Conservation (phyloP, 2,329 filamentous ascomycete species). For the Scedosporium aurantiacum region DNA sequence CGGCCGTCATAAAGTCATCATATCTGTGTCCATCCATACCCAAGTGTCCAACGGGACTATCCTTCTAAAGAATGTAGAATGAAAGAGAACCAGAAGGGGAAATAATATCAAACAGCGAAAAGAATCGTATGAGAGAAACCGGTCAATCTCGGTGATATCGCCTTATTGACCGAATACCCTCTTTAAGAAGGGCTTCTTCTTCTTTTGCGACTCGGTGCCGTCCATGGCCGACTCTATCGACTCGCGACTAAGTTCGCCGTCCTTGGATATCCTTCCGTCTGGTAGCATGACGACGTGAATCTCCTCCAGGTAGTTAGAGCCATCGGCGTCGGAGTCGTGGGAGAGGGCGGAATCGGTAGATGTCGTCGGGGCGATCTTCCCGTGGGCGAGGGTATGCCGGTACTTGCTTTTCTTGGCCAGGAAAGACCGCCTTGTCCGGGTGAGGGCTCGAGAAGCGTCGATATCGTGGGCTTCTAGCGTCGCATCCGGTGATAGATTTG, state of each 20-base stretch:
- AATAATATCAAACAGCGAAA: neutral
- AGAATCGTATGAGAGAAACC: neutral
- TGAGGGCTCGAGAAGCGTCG: constrained; percentile 28
- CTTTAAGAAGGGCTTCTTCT: constrained; percentile 1
- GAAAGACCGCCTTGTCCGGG: constrained; percentile 34
- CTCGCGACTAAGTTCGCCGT: constrained; percentile 2
- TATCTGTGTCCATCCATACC: neutral
- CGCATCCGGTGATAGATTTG: constrained; percentile 44
- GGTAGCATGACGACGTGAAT: constrained; percentile 1
- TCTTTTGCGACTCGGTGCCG: neutral
- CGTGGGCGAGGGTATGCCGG: constrained; percentile 29
- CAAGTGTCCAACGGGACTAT: neutral
- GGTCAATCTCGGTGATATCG: too few species aligned
- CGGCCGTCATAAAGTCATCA: neutral
- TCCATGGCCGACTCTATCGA: neutral
- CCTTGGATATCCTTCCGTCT: constrained; percentile 4
- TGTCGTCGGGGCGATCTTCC: constrained; percentile 27
- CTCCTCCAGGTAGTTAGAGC: constrained; percentile 6
- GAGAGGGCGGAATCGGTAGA: constrained; percentile 10
- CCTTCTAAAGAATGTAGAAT: neutral
- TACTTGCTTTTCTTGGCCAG: constrained; percentile 22
- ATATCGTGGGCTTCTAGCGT: constrained; percentile 45
- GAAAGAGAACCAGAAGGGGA: neutral
- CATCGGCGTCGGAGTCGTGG: constrained; percentile 13
- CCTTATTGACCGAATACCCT: neutral